Evolutionary conservation across 441 rosid genomes (phyloP).

Genomic region (Populus hybrid): DNA sequence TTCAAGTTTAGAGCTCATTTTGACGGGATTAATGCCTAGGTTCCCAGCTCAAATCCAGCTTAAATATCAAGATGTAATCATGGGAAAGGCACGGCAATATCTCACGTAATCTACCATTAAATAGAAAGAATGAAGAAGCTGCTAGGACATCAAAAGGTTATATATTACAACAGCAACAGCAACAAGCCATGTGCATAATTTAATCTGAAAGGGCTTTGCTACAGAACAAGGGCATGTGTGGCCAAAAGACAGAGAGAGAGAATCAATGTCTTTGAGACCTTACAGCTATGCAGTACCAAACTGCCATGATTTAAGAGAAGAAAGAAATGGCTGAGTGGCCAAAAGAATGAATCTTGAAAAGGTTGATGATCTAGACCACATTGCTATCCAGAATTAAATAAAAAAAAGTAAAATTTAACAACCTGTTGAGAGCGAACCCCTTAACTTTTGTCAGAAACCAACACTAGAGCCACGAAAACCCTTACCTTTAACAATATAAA

Average conservation of each 20-base stretch:
- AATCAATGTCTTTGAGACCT: conserved; percentile 34
- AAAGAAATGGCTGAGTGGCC: conserved; percentile 26
- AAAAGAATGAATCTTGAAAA: conserved; percentile 22
- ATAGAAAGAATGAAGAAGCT: conserved; percentile 9
- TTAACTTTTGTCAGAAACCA: conserved; percentile 34
- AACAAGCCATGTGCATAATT: not conserved
- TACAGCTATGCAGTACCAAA: conserved; percentile 54
- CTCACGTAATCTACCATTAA: conserved; percentile 35
- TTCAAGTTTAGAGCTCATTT: conserved; percentile 20
- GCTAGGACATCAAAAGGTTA: not conserved
- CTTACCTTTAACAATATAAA: not conserved
- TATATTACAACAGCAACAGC: conserved; percentile 4
- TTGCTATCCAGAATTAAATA: not conserved
- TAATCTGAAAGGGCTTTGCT: not conserved
- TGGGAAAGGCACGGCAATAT: conserved; percentile 27
- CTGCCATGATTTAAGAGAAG: conserved; percentile 51
- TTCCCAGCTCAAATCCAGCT: conserved; percentile 29
- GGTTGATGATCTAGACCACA: conserved; percentile 33
- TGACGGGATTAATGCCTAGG: conserved; percentile 28
- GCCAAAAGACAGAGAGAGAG: conserved; percentile 19
- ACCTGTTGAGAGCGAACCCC: conserved; percentile 19
- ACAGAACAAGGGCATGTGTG: conserved; percentile 29
- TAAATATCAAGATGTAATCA: conserved; percentile 36
- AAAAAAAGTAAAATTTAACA: not conserved
- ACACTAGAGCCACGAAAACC: conserved; percentile 18